Evolutionary conservation across 176 grass and related monocot species (phyloP), one percentile per base, ranked within the genome.

Genomic region (Eragrostis nindensis): DNA sequence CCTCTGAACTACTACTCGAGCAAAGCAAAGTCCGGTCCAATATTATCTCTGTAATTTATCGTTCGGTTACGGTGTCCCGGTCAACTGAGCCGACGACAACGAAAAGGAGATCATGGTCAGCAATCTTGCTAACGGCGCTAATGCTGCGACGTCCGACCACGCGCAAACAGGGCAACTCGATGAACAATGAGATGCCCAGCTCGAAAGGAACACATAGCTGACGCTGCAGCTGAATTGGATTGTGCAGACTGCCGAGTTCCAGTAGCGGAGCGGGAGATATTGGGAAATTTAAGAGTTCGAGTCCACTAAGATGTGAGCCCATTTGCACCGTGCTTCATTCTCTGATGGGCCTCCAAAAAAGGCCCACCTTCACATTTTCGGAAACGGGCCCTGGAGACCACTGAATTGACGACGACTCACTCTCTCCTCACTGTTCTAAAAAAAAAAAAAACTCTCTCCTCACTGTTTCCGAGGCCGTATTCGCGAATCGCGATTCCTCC

Each of bases 401-500:
- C 8, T 49, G 65, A 24, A 77, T 66, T 76, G 21, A 41, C 38
- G 18, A 7, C n/a, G 19, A 24, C 1, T 2, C 55, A 22, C 57
- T 42, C 46, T 14, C 70, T 7, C 18, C 5, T 57, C 32, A 11
- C 55, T 6, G 29, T 5, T 66, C 14, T 9, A n/a, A n/a, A n/a
- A n/a, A n/a, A n/a, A n/a, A n/a, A n/a, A n/a, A n/a, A n/a, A n/a
- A 22, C 56, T 41, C 46, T 13, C 70, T 7, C 18, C 5, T 59
- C 32, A 11, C 8, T n/a, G 19, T n/a, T 44, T 44, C 42, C 42
- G 64, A 36, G 32, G 32, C 32, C 32, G 32, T 36, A 52, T 54
- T 68, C 18, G 16, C n/a, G n/a, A n/a, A n/a, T n/a, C n/a, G n/a
- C 32, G 68, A 68, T 49, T 62, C 44, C 76, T 47, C 66, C 11